A percentile compares a stretch with the other conserved stretches of the same genome.
phyloP scores from a whole-genome alignment of 2,329 filamentous ascomycete species.

The Ramichloridium luteum region DNA sequence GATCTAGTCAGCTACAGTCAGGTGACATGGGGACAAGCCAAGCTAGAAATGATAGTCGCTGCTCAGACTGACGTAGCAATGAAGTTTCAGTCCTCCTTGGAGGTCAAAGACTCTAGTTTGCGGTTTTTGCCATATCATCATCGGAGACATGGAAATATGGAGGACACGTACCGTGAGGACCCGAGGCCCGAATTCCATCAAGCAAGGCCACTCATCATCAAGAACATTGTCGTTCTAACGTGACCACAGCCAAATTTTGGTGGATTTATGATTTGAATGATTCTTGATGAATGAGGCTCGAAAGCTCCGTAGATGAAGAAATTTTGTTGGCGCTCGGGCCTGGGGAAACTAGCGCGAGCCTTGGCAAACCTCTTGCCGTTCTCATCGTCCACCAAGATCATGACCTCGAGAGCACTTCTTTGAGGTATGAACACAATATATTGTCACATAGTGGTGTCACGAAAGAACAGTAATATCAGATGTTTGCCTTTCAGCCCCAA shows the following conservation, averaged over 20 bases:
- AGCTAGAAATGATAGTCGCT: constrained; percentile 3
- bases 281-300: neutral
- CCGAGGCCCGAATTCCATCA: neutral
- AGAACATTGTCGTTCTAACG: neutral
- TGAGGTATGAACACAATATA: too few relatives aligned
- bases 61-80: constrained; percentile 20
- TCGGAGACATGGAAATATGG: constrained; percentile 1
- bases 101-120: constrained; percentile 21
- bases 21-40: too few relatives aligned
- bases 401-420: too few relatives aligned
- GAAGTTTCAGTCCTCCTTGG: constrained; percentile 17
- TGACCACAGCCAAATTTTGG: neutral
- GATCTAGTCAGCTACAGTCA: too few relatives aligned
- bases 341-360: neutral
- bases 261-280: neutral
- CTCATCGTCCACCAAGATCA: too few relatives aligned
- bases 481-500: too few relatives aligned
- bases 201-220: neutral
- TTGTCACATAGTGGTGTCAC: too few relatives aligned
- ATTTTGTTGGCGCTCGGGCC: neutral
- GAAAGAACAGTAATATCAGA: too few relatives aligned
- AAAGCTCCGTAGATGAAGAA: too few relatives aligned
- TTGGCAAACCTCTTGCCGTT: constrained; percentile 1
- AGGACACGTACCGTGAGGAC: neutral
- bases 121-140: constrained; percentile 18